Base-by-base conservation (phyloP, 768 basidiomycete genomes). In the Boletus edulis region DNA sequence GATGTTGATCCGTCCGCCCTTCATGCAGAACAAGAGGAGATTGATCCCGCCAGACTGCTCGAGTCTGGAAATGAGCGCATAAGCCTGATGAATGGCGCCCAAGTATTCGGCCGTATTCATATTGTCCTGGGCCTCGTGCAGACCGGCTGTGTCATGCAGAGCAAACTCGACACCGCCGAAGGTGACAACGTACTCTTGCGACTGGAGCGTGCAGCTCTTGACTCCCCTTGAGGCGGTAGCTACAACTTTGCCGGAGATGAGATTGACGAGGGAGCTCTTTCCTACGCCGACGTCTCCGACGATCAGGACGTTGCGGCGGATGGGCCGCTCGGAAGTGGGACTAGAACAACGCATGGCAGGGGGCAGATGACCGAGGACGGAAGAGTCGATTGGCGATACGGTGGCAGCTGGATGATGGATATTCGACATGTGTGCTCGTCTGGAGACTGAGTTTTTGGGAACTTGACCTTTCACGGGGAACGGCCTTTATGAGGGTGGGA, bases 231-330 rank as follows among this genome's bases (percentile, higher is more conserved):
- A 75, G 9, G 67, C 65, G 3, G 10, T 22, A 7, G 75, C 76
- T 0, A 48, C 43, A 1, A 27, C 27, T 27, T 27, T 13, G 32
- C 67, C 70, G 2, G 61, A 57, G 32, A 78, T 59, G 61, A 78
- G 70, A 54, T 78, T 78, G 50, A 78, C 58, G 42, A 77, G 65
- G 5, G 73, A 74, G 54, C 76, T 77, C 57, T 78, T 78, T 11
- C 72, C 71, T 17, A 61, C 55, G 27, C 67, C 67, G 17, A 67
- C 60, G 37, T 68, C 67, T 34, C 67, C 67, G 12, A 68, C 53
- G 34, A 68, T 68, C 37, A 68, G 51, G 45, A 70, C 38, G 38
- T 68, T 68, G 13, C 66, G 66, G 35, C 51, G 66, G 22, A n/a
- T 44, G 39, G 48, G 44, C 6, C 18, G 22, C 5, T 63, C 54